Base-by-base conservation (phyloP, 768 basidiomycete genomes). In the Leccinum incarnatum region DNA sequence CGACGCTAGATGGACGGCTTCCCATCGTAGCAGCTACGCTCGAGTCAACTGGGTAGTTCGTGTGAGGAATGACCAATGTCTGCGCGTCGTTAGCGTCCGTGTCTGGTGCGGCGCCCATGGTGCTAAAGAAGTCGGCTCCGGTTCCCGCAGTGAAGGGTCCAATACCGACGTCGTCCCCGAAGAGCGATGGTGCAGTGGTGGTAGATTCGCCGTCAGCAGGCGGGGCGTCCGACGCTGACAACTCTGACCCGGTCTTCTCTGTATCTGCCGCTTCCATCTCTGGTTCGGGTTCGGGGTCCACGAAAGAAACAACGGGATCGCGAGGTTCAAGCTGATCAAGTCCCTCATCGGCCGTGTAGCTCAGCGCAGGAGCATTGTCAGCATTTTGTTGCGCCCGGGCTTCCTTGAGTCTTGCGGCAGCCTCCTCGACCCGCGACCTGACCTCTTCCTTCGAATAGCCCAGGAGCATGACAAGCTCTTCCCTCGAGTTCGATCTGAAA, bases 21-120 rank as follows among this genome's bases (percentile, higher is more conserved):
- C 96, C 96, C 27, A 92, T 81, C 0, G 96, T 99, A 0, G 96
- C 96, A 19, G 95, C 96, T 14, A 95, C 94, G 2, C 92, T 94
- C 0, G 95, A 95, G 67, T 94, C 94, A 32, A 88, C 72, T 4
- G 82, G 83, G 58, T 92, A 89, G 65, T 87, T 90, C 51, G 81
- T 86, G 63, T 93, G 93, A 0, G 93, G 94, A 5, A 95, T 81
- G 32, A 79, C 72, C 54, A 92, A 79, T 5, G 68, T 57, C n/a
- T 49, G 70, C 3, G 60, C 19, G 36, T 74, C 71, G 42, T 72
- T 71, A 25, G 67, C 65, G 50, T 75, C 76, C 15, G 75, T 75
- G 14, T 78, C 77, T 52, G 82, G 79, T 1, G 78, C 77, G 11
- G 81, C 75, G 40, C 83, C 84, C 67, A 92, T 87, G 29, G 84